Conservation (phyloP, 805 yeast genomes). For the Teunomyces stri region DNA sequence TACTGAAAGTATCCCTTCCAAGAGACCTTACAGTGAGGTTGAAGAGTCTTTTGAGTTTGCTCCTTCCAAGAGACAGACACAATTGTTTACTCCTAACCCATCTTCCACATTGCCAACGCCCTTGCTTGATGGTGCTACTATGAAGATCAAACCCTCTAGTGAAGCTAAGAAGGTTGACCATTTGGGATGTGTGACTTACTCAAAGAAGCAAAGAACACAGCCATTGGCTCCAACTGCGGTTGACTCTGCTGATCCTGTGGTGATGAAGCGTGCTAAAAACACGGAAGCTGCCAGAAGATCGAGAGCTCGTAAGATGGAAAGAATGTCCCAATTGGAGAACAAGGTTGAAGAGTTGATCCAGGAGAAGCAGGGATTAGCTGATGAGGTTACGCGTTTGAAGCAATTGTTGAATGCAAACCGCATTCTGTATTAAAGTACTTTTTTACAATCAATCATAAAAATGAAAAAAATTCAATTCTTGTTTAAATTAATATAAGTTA, state of each 20-base stretch:
- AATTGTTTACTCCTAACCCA: conserved; percentile 29
- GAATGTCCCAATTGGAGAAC: conserved; percentile 79
- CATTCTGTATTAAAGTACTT: neutral
- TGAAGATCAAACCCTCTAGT: conserved; percentile 8
- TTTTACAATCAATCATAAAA: neutral
- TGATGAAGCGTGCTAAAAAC: conserved; percentile 90
- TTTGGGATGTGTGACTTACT: conserved; percentile 72
- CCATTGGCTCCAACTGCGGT: conserved; percentile 71
- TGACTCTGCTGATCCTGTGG: conserved; percentile 61
- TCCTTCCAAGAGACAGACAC: conserved; percentile 13
- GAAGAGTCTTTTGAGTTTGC: conserved; percentile 25
- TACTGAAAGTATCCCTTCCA: conserved; percentile 17
- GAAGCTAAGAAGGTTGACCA: conserved; percentile 51
- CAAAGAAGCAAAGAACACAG: conserved; percentile 68
- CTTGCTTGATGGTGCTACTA: conserved; percentile 18
- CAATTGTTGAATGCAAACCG: conserved; percentile 35
- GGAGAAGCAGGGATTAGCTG: conserved; percentile 58
- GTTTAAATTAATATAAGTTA: conserved; percentile 1
- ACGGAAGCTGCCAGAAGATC: conserved; percentile 98
- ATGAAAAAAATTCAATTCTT: conserved; percentile 1
- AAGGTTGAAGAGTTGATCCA: conserved; percentile 64
- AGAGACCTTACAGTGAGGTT: conserved; percentile 22
- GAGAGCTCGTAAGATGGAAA: conserved; percentile 86
- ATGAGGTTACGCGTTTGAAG: conserved; percentile 63
- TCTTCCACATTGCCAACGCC: conserved; percentile 36